Evolutionary conservation across 2,329 filamentous ascomycete genomes (phyloP).

Genomic region (Alternaria incomplexa): DNA sequence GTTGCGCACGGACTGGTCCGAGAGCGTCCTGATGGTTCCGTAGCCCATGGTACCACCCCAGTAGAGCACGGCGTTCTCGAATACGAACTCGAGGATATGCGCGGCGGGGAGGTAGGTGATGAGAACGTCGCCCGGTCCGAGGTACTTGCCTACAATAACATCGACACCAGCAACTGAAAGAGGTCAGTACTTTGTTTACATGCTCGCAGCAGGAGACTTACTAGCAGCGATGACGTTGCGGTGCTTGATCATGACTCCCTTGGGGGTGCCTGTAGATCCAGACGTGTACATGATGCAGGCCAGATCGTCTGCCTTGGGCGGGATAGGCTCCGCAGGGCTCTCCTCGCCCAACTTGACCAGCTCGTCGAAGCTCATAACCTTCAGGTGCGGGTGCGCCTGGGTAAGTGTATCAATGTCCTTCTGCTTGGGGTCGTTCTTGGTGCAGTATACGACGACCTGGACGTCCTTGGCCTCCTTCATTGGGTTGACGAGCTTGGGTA

Average conservation of each 20-base stretch:
- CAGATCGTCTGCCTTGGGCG: conserved; percentile 75
- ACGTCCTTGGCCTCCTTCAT: conserved; percentile 63
- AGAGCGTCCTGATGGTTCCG: conserved; percentile 86
- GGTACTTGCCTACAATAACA: conserved; percentile 75
- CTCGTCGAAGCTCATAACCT: conserved; percentile 62
- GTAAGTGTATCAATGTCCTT: conserved; percentile 62
- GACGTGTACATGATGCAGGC: conserved; percentile 87
- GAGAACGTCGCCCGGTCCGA: conserved; percentile 78
- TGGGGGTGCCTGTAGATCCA: conserved; percentile 85
- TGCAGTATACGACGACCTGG: conserved; percentile 65
- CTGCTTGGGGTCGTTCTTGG: conserved; percentile 58
- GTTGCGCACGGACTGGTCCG: conserved; percentile 84
- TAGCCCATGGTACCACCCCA: conserved; percentile 94
- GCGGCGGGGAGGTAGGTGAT: conserved; percentile 93
- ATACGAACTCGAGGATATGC: conserved; percentile 95
- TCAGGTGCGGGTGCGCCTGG: conserved; percentile 59
- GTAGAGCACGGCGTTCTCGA: conserved; percentile 89
- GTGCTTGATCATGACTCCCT: conserved; percentile 85
- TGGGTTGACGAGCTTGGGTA: conserved; percentile 60
- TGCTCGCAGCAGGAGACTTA: conserved; percentile 51
- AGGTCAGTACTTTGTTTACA: conserved; percentile 14
- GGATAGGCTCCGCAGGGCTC: conserved; percentile 72
- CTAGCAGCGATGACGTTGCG: conserved; percentile 78
- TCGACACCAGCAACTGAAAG: conserved; percentile 74
- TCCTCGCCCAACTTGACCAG: conserved; percentile 63